Conservation (phyloP, 441 rosid genomes). For the Eutrema salsugineum region DNA sequence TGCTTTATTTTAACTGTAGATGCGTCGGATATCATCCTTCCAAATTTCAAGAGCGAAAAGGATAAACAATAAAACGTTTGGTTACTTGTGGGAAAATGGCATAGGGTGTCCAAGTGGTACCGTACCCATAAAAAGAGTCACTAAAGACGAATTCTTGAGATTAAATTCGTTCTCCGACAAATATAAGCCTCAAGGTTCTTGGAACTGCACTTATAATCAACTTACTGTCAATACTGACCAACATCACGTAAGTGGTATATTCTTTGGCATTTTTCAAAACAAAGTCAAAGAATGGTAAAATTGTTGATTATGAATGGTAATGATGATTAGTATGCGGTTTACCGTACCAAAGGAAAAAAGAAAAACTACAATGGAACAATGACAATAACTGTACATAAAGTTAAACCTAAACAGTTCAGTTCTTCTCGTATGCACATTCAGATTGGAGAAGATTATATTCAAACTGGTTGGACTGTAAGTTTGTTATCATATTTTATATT, state of each 20-base stretch:
- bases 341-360: neutral
- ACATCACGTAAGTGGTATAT: too few relatives aligned
- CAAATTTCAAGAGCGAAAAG: too few relatives aligned
- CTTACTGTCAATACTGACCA: too few relatives aligned
- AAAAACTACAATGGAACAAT: neutral
- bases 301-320: too few relatives aligned
- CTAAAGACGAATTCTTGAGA: neutral
- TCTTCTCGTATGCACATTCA: constrained; percentile 5
- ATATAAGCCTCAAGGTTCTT: neutral
- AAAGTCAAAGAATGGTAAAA: too few relatives aligned
- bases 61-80: neutral
- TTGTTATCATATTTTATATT: neutral
- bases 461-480: neutral
- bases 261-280: too few relatives aligned
- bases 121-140: neutral
- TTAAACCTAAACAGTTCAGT: neutral
- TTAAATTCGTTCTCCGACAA: neutral
- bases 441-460: neutral
- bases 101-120: neutral
- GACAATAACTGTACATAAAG: neutral
- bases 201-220: too few relatives aligned
- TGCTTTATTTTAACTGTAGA: too few relatives aligned
- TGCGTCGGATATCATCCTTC: too few relatives aligned
- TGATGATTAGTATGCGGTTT: neutral
- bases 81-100: neutral